Percentiles rank a stretch among this genome's conserved stretches.
Conservation (phyloP, 192 early-diverging fungal species). For the Allomyces arbusculus region DNA sequence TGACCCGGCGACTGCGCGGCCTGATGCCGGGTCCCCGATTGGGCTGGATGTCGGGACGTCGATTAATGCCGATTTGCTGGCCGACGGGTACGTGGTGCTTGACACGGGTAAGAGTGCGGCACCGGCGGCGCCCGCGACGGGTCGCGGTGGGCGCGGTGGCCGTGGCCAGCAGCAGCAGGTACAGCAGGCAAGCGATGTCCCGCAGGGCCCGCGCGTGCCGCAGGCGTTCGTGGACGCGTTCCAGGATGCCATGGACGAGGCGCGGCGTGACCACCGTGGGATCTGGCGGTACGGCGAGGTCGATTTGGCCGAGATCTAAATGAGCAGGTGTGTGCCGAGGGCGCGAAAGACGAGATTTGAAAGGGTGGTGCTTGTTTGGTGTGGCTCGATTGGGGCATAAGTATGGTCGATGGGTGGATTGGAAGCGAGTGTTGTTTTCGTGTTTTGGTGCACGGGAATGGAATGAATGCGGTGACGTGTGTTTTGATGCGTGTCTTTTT, state of each 20-base stretch:
- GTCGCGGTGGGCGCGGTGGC: not conserved
- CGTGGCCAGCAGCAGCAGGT: not conserved
- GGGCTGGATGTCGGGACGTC: not conserved
- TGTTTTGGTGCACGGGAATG: too few relatives aligned
- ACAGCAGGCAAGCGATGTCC: not conserved
- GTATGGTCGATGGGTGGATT: too few relatives aligned
- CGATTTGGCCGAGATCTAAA: too few relatives aligned
- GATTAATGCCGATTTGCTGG: not conserved
- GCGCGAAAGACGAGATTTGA: too few relatives aligned
- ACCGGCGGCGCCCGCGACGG: too few relatives aligned
- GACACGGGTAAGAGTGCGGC: not conserved
- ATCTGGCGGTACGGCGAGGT: not conserved
- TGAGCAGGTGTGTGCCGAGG: not conserved
- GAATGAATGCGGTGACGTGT: too few relatives aligned
- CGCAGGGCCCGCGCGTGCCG: not conserved
- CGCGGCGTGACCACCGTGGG: not conserved
- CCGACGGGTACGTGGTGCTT: not conserved
- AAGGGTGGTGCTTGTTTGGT: too few relatives aligned
- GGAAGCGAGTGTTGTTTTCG: too few relatives aligned
- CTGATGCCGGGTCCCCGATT: not conserved
- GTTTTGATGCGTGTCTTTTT: too few relatives aligned
- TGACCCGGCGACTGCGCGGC: not conserved
- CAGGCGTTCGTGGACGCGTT: not conserved
- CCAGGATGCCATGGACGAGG: not conserved
- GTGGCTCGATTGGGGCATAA: too few relatives aligned